Percentiles rank a stretch among this genome's conserved stretches.
Evolutionary conservation across 2,329 filamentous ascomycete species (phyloP).

Genomic region (Aspergillus fumigatus): DNA sequence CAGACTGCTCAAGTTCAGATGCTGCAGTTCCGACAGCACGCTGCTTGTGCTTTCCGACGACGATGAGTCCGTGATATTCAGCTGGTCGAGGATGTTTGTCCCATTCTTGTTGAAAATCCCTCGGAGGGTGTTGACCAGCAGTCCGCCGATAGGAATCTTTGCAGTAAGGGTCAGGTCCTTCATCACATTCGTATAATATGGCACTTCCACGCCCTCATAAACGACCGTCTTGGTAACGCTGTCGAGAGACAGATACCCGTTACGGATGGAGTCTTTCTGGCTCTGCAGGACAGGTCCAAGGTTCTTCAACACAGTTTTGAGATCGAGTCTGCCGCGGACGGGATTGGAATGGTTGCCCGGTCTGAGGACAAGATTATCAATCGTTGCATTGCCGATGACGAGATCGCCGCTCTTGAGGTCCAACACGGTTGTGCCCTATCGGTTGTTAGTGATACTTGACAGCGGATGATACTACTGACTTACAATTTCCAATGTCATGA

Average conservation of each 20-base stretch:
- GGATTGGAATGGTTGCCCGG: slow-evolving; percentile 51
- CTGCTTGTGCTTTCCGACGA: slow-evolving; percentile 1
- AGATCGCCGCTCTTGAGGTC: slow-evolving; percentile 46
- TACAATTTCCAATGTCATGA: slow-evolving; percentile 50
- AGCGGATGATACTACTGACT: background rate
- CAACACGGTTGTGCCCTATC: slow-evolving; percentile 49
- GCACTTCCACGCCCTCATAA: slow-evolving; percentile 28
- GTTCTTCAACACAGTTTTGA: slow-evolving; percentile 33
- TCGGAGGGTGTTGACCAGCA: slow-evolving; percentile 29
- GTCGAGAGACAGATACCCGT: slow-evolving; percentile 24
- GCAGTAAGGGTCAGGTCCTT: slow-evolving; percentile 26
- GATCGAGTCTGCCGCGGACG: slow-evolving; percentile 47
- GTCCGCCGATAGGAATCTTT: slow-evolving; percentile 21
- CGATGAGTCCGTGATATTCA: slow-evolving; percentile 7
- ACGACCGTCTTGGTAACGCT: slow-evolving; percentile 24
- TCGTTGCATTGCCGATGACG: slow-evolving; percentile 46
- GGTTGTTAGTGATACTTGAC: background rate
- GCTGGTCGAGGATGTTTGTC: slow-evolving; percentile 8
- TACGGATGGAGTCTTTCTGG: slow-evolving; percentile 20
- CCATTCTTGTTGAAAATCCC: slow-evolving; percentile 14
- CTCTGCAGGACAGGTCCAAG: slow-evolving; percentile 21
- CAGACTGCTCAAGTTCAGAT: slow-evolving; percentile 12
- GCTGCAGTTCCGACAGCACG: background rate
- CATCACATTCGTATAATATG: slow-evolving; percentile 35
- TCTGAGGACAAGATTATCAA: slow-evolving; percentile 48